A percentile compares a stretch with the other conserved stretches of the same genome.
phyloP scores from a whole-genome alignment of 129 eudicot genomes.

The Lactuca saligna region DNA sequence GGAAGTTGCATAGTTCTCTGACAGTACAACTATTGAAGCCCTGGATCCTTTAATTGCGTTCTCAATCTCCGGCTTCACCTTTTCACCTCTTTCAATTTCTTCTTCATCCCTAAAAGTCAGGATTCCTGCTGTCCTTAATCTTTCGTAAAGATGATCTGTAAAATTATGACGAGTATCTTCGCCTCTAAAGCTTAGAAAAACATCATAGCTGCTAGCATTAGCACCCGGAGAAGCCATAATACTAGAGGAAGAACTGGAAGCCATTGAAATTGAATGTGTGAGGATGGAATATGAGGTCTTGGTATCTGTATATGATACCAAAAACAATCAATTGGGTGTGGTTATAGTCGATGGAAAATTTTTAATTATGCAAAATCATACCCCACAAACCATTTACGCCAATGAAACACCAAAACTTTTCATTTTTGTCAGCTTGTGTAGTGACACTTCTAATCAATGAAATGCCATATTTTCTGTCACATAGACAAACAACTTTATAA shows the following conservation, averaged over 20 bases:
- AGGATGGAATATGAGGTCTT: neutral
- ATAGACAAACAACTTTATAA: too few relatives aligned
- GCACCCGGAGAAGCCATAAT: neutral
- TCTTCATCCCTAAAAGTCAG: neutral
- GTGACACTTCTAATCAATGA: too few relatives aligned
- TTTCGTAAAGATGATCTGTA: slow-evolving; percentile 1
- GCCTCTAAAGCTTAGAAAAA: slow-evolving; percentile 21
- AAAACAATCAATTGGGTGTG: too few relatives aligned
- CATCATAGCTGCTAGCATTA: neutral
- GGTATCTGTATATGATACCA: too few relatives aligned
- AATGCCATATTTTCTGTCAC: too few relatives aligned
- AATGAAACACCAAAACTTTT: too few relatives aligned
- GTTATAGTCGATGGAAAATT: too few relatives aligned
- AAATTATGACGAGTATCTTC: slow-evolving; percentile 10
- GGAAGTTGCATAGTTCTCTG: neutral
- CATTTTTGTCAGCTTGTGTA: too few relatives aligned
- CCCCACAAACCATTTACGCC: too few relatives aligned
- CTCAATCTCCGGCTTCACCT: neutral
- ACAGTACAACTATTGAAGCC: too few relatives aligned
- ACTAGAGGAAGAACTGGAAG: neutral
- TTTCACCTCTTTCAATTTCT: neutral
- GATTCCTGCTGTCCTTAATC: slow-evolving; percentile 5
- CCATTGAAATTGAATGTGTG: neutral
- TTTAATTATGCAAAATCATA: too few relatives aligned
- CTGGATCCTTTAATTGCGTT: neutral